Evolutionary conservation across 2,329 filamentous ascomycete species (phyloP).

Genomic region (Xylariaceae sp.): DNA sequence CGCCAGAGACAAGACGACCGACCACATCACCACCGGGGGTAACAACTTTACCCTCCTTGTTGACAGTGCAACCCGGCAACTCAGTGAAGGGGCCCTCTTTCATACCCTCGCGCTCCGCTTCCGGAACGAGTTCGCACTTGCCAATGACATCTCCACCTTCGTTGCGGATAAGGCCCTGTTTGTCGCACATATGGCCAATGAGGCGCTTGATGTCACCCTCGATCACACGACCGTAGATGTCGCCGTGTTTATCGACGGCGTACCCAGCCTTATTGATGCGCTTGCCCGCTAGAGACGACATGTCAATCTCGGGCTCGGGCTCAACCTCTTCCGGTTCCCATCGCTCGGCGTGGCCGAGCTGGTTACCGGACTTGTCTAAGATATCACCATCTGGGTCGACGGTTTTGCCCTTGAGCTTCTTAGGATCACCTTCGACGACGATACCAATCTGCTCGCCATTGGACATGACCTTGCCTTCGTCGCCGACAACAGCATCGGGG

Average conservation of each 20-base stretch:
- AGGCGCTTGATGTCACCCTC: slow-evolving; percentile 68
- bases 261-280: slow-evolving; percentile 72
- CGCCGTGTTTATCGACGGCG: slow-evolving; percentile 56
- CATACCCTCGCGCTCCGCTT: slow-evolving; percentile 63
- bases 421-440: slow-evolving; percentile 65
- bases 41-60: slow-evolving; percentile 70
- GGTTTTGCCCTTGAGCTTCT: slow-evolving; percentile 64
- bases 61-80: slow-evolving; percentile 64
- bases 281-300: slow-evolving; percentile 68
- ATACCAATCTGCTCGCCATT: slow-evolving; percentile 61
- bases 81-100: slow-evolving; percentile 72
- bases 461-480: slow-evolving; percentile 55
- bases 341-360: slow-evolving; percentile 67
- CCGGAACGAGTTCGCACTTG: slow-evolving; percentile 67
- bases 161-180: slow-evolving; percentile 71
- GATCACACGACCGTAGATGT: slow-evolving; percentile 65
- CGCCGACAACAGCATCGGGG: slow-evolving; percentile 55
- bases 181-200: slow-evolving; percentile 70
- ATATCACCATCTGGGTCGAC: slow-evolving; percentile 73
- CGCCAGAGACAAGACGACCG: slow-evolving; percentile 70
- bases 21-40: slow-evolving; percentile 71
- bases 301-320: slow-evolving; percentile 56
- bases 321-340: slow-evolving; percentile 59
- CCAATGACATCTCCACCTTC: slow-evolving; percentile 73
- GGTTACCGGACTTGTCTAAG: slow-evolving; percentile 67